Percentiles rank a stretch among this genome's conserved stretches.
phyloP scores from a whole-genome alignment of 306 rosid genomes.

The Medicago lupulina region DNA sequence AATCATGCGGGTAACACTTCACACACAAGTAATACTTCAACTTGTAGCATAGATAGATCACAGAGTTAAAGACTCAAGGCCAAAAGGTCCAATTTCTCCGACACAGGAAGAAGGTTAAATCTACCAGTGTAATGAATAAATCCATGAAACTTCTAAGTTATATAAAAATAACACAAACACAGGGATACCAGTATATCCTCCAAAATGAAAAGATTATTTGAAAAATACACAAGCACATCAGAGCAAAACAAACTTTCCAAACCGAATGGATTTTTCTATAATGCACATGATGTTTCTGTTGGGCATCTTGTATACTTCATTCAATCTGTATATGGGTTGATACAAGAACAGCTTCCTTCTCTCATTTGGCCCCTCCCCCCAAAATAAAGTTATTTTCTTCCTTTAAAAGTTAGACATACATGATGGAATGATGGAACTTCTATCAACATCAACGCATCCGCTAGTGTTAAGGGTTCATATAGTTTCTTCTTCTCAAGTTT shows the following conservation, averaged over 20 bases:
- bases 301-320: slow-evolving; percentile 18
- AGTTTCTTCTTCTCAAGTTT: no score
- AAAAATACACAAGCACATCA: not conserved
- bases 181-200: slow-evolving; percentile 15
- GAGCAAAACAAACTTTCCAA: slow-evolving; percentile 21
- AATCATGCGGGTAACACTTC: slow-evolving; percentile 30
- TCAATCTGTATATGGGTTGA: slow-evolving; percentile 8
- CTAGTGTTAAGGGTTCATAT: not conserved
- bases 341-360: not conserved
- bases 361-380: not conserved
- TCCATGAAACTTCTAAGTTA: not conserved
- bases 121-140: slow-evolving; percentile 11
- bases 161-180: slow-evolving; percentile 24
- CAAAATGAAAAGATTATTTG: slow-evolving; percentile 18
- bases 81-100: slow-evolving; percentile 24
- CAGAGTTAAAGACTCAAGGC: slow-evolving; percentile 9
- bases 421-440: slow-evolving; percentile 7
- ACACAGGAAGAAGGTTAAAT: slow-evolving; percentile 16
- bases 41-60: slow-evolving; percentile 24
- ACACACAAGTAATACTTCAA: slow-evolving; percentile 19
- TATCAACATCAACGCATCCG: slow-evolving; percentile 17
- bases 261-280: not conserved
- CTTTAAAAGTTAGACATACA: slow-evolving; percentile 32
- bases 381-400: not conserved
- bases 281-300: slow-evolving; percentile 26